Evolutionary conservation across 2,329 filamentous ascomycete genomes (phyloP), one percentile per base, ranked within the genome.

Genomic region (Aspergillus sergii): DNA sequence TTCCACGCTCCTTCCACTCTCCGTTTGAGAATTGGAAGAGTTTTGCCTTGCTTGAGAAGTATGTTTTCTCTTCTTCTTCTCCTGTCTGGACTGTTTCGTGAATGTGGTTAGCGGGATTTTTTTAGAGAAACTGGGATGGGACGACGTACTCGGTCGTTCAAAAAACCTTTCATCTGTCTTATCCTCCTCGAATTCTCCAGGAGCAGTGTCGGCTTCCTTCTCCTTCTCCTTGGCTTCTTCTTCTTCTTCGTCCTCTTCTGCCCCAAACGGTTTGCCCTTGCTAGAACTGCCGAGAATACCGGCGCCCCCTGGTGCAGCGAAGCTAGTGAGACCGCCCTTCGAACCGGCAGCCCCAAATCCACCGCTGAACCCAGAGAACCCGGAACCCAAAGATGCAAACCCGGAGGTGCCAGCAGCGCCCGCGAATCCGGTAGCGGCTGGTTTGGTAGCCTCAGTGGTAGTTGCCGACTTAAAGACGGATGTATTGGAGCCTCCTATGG

Each of bases 1-100:
- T 85, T 14, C 94, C 94, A 58, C 94, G 89, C 79, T 98, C 94
- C 77, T 94, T 94, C 94, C 94, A 98, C 54, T 88, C 89, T 60
- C 86, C 86, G 53, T 84, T 85, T 41, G 91, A 88, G 71, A 95
- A 91, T 62, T 90, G 86, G 80, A 92, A 98, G 63, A 98, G 86
- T 78, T 96, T 96, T 23, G 92, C 91, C 67, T 94, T 89, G 63
- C 91, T 88, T 51, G 88, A 86, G 73, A 94, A 86, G 56, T 92
- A 80, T 1, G 91, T 94, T 23, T 84, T 84, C 76, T 98, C 94
- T 56, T 88, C 88, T 71, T 93, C 89, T 79, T 98, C 94, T 61
- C 94, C 94, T 58, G 95, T 94, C 75, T 96, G 91, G 48, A 94
- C 86, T 94, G 70, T 59, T 46, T 12, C 2, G 57, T 8, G 6